A percentile compares a stretch with the other conserved stretches of the same genome.
Evolutionary conservation across 2,329 filamentous ascomycete genomes (phyloP).

Genomic region (Scedosporium aurantiacum): DNA sequence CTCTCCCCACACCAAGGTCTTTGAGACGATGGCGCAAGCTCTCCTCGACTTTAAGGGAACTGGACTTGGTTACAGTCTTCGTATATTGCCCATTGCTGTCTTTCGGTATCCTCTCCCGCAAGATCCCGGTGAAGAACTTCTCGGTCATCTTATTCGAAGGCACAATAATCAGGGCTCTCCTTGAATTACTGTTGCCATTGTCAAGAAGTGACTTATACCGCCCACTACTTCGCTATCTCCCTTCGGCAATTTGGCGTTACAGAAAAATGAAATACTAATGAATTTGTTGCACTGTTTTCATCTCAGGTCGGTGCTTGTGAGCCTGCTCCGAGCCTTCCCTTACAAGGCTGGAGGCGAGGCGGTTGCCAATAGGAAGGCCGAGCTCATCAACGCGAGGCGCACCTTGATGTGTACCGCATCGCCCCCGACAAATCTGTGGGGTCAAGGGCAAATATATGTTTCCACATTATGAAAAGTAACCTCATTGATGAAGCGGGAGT

Average conservation of each 20-base stretch:
- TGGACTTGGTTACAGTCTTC: slow-evolving; percentile 58
- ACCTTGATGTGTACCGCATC: slow-evolving; percentile 60
- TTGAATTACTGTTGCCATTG: slow-evolving; percentile 75
- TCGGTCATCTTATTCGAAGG: slow-evolving; percentile 83
- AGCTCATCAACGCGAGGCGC: slow-evolving; percentile 67
- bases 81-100: slow-evolving; percentile 78
- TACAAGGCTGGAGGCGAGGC: slow-evolving; percentile 62
- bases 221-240: slow-evolving; percentile 55
- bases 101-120: slow-evolving; percentile 81
- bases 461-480: slow-evolving; percentile 55
- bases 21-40: slow-evolving; percentile 64
- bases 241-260: no score
- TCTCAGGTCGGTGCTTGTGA: slow-evolving; percentile 79
- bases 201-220: slow-evolving; percentile 71
- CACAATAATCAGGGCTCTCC: slow-evolving; percentile 89
- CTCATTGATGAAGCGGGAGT: slow-evolving; percentile 64
- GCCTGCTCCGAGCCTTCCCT: slow-evolving; percentile 53
- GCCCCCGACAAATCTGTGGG: slow-evolving; percentile 66
- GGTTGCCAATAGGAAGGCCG: slow-evolving; percentile 62
- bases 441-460: slow-evolving; percentile 93
- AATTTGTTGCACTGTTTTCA: slow-evolving; percentile 53
- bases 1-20: slow-evolving; percentile 68
- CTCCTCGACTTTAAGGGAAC: slow-evolving; percentile 71
- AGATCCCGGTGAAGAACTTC: slow-evolving; percentile 68
- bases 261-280: slow-evolving; percentile 4